Evolutionary conservation across 768 basidiomycete species (phyloP).

Genomic region (Gautieria morchelliformis): DNA sequence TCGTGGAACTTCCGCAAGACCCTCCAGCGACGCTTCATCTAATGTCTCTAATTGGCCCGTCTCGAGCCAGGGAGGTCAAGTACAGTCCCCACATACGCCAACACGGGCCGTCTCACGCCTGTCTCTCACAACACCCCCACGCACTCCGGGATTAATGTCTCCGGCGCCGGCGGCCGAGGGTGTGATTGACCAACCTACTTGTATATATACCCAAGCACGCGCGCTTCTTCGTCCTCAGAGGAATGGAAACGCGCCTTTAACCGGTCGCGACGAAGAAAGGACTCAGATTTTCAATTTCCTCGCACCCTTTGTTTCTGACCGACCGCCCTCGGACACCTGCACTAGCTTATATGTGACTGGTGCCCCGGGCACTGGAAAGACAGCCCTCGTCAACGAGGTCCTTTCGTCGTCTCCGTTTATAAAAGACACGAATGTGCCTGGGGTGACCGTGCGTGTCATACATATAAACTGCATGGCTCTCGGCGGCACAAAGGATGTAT

Average conservation of each 20-base stretch:
- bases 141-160: constrained; percentile 38
- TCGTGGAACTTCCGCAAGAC: neutral
- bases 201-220: constrained; percentile 44
- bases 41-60: neutral
- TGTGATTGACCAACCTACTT: neutral
- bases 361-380: constrained; percentile 88
- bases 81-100: constrained; percentile 36
- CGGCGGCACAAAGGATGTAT: constrained; percentile 30
- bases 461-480: constrained; percentile 78
- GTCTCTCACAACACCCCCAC: constrained; percentile 48
- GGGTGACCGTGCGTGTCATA: constrained; percentile 33
- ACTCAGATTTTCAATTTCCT: constrained; percentile 51
- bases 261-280: constrained; percentile 65
- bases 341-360: constrained; percentile 82
- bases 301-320: constrained; percentile 35
- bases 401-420: constrained; percentile 24
- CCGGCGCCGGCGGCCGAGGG: constrained; percentile 28
- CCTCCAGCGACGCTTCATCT: neutral
- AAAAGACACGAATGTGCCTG: constrained; percentile 22
- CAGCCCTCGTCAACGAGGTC: constrained; percentile 67
- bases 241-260: constrained; percentile 36
- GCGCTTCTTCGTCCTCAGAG: constrained; percentile 65
- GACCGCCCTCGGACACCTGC: constrained; percentile 15
- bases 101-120: constrained; percentile 32
- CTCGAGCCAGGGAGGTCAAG: constrained; percentile 10